phyloP scores from a whole-genome alignment of 2,329 filamentous ascomycete species.

The Xylaria sp. region DNA sequence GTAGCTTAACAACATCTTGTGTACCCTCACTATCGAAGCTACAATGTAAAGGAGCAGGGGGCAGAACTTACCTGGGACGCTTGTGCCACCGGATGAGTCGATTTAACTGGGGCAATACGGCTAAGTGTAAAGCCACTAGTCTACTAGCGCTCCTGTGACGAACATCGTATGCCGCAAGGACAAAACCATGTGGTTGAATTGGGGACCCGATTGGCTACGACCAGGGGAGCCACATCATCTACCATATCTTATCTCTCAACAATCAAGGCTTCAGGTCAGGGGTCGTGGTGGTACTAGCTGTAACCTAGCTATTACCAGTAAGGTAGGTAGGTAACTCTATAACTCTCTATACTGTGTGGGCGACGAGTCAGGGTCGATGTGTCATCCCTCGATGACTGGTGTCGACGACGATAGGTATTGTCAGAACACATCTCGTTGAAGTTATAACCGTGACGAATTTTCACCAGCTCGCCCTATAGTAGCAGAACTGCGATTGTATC shows the following conservation, averaged over 20 bases:
- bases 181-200: constrained; percentile 37
- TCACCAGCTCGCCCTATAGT: not conserved
- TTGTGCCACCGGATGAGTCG: not conserved
- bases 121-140: constrained; percentile 13
- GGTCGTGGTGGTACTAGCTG: too few relatives aligned
- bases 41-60: not conserved
- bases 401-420: not conserved
- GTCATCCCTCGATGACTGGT: constrained; percentile 18
- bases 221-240: constrained; percentile 14
- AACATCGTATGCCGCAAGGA: constrained; percentile 12
- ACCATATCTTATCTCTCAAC: constrained; percentile 26
- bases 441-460: not conserved
- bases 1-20: not conserved
- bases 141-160: constrained; percentile 12
- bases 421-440: constrained; percentile 1
- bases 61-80: not conserved
- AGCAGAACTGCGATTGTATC: not conserved
- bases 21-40: not conserved
- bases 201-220: constrained; percentile 44
- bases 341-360: not conserved
- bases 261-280: constrained; percentile 1
- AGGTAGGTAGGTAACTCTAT: not conserved
- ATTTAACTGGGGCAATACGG: not conserved
- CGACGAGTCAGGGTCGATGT: constrained; percentile 29
- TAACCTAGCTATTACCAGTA: not conserved